phyloP scores from a whole-genome alignment of 257 asterid species.

The Anisodus tanguticus region DNA sequence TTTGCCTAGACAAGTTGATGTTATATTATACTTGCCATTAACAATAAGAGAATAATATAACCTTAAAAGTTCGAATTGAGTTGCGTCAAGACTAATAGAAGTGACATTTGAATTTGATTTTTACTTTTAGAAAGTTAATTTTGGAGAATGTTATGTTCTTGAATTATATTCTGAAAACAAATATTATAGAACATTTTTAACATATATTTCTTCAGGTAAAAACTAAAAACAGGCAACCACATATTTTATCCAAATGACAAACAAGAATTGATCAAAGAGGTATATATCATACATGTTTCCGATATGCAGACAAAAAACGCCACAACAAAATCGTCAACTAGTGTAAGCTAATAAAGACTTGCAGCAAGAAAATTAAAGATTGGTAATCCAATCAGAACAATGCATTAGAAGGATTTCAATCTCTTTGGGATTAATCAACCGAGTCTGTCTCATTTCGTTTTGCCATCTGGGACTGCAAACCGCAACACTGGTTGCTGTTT shows the following conservation, averaged over 20 bases:
- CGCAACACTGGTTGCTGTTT: slow-evolving; percentile 70
- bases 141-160: not conserved
- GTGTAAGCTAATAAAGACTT: not conserved
- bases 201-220: not conserved
- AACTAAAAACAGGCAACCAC: not conserved
- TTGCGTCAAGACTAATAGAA: too few species aligned
- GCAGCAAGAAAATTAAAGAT: not conserved
- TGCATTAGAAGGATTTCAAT: slow-evolving; percentile 20
- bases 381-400: not conserved
- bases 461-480: slow-evolving; percentile 39
- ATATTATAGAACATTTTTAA: not conserved
- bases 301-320: not conserved
- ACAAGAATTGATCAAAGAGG: not conserved
- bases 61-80: not conserved
- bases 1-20: not conserved
- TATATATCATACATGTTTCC: not conserved
- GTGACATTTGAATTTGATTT: too few species aligned
- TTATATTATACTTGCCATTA: not conserved
- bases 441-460: slow-evolving; percentile 15
- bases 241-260: slow-evolving; percentile 4
- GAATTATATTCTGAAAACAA: not conserved
- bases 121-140: too few species aligned
- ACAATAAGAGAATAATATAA: not conserved
- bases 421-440: not conserved
- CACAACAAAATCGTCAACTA: not conserved